Conservation (phyloP, 139 green algal species). For the Volvox africanus region DNA sequence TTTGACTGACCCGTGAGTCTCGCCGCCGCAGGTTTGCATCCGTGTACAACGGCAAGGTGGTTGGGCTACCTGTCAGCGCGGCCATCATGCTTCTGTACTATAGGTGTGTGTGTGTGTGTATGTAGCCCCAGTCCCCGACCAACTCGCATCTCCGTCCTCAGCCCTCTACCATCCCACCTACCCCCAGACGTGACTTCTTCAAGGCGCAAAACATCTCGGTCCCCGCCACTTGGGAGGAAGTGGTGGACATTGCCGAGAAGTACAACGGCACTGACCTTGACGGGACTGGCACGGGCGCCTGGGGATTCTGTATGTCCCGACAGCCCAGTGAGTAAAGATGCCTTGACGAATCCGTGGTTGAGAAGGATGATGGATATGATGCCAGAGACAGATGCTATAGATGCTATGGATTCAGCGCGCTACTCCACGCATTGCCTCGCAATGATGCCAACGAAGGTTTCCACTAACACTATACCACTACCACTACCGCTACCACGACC, state of each 20-base stretch:
- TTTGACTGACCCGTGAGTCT: too few species aligned
- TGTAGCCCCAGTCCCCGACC: neutral
- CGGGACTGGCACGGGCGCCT: neutral
- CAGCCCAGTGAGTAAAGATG: conserved; percentile 3
- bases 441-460: too few species aligned
- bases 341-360: neutral
- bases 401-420: too few species aligned
- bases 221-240: conserved; percentile 42
- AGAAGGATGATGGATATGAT: too few species aligned
- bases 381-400: too few species aligned
- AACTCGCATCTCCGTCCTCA: neutral
- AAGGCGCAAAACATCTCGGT: neutral
- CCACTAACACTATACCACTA: too few species aligned
- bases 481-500: too few species aligned
- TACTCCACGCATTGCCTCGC: too few species aligned
- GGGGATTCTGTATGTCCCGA: conserved; percentile 27
- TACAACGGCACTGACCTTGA: conserved; percentile 39
- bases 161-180: neutral
- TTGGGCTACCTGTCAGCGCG: conserved; percentile 16
- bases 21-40: neutral
- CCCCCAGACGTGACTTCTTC: conserved; percentile 36
- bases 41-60: conserved; percentile 44
- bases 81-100: conserved; percentile 45
- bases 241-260: conserved; percentile 30
- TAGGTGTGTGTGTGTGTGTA: neutral